These are phyloP conservation scores for Guadua angustifolia DNA, from an alignment of 176 grass and related monocot species.

Conservation along the genomic window DNA sequence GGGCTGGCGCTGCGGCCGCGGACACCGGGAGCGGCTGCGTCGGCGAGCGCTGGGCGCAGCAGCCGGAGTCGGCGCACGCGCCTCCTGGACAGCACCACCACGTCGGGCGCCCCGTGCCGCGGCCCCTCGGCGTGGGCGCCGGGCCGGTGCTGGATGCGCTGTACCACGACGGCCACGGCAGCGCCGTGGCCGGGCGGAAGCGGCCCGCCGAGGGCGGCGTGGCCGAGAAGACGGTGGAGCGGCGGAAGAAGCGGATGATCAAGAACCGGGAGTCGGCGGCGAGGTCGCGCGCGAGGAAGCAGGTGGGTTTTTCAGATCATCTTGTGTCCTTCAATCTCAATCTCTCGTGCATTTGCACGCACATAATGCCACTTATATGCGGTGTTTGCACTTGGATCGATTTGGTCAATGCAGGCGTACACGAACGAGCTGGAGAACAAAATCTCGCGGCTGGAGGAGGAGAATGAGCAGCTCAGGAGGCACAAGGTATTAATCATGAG, in stretches of 20 bases:
- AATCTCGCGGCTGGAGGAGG: constrained; percentile 73
- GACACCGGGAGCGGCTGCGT: constrained; percentile 6
- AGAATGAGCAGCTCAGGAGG: constrained; percentile 60
- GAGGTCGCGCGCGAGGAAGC: constrained; percentile 85
- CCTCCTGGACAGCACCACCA: neutral
- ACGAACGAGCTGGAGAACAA: constrained; percentile 92
- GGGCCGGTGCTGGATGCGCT: constrained; percentile 65
- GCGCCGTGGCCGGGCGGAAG: constrained; percentile 23
- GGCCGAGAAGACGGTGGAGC: constrained; percentile 58
- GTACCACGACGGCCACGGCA: constrained; percentile 55
- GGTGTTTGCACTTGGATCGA: neutral
- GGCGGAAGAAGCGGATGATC: constrained; percentile 94
- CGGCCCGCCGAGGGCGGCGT: constrained; percentile 31
- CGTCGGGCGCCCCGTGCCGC: constrained; percentile 55
- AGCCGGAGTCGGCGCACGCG: neutral
- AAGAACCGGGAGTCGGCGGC: constrained; percentile 95
- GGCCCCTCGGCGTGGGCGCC: constrained; percentile 47
- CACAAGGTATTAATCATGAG: constrained; percentile 48
- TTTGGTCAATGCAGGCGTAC: constrained; percentile 64
- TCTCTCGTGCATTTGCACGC: neutral
- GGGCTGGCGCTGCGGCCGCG: constrained; percentile 40
- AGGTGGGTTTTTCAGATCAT: constrained; percentile 39
- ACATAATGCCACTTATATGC: neutral
- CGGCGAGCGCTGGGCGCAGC: constrained; percentile 27
- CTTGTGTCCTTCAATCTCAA: neutral